Conservation (phyloP, 192 early-diverging fungal species). For the Gonapodya sp. region DNA sequence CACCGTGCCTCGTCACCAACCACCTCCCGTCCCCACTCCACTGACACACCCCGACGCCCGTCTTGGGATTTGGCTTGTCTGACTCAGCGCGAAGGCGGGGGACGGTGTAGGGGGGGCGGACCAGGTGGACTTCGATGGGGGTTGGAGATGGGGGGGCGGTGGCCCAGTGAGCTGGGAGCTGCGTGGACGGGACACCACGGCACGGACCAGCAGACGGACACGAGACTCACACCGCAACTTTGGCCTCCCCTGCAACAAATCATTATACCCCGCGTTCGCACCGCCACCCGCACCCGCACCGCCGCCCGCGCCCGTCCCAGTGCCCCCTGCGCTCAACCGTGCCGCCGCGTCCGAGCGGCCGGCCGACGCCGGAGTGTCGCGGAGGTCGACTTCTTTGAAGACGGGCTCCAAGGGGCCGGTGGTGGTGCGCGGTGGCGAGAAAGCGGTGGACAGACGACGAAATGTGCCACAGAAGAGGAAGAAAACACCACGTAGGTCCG, state of each 20-base stretch:
- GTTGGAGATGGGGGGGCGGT: constrained; percentile 45
- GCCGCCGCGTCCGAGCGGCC: too few relatives aligned
- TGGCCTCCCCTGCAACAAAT: constrained; percentile 18
- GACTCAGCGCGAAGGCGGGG: constrained; percentile 44
- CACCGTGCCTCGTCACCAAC: constrained; percentile 60
- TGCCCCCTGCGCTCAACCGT: too few relatives aligned
- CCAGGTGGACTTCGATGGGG: constrained; percentile 42
- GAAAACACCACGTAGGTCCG: too few relatives aligned
- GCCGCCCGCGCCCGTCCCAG: too few relatives aligned
- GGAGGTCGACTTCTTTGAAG: constrained; percentile 3
- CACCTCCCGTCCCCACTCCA: constrained; percentile 54
- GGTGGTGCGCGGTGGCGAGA: too few relatives aligned
- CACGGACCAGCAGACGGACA: background rate
- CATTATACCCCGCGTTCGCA: constrained; percentile 10
- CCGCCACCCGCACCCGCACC: too few relatives aligned
- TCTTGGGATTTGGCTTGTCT: constrained; percentile 60
- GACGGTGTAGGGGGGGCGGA: constrained; percentile 45
- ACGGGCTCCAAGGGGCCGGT: too few relatives aligned
- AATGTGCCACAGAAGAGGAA: too few relatives aligned
- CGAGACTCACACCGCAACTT: constrained; percentile 27
- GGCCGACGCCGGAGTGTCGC: background rate
- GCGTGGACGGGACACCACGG: background rate
- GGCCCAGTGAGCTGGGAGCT: constrained; percentile 17
- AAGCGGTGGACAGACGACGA: too few relatives aligned
- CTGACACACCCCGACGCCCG: constrained; percentile 56